Base-by-base conservation (phyloP, 306 rosid genomes). In the Alnus rubra region DNA sequence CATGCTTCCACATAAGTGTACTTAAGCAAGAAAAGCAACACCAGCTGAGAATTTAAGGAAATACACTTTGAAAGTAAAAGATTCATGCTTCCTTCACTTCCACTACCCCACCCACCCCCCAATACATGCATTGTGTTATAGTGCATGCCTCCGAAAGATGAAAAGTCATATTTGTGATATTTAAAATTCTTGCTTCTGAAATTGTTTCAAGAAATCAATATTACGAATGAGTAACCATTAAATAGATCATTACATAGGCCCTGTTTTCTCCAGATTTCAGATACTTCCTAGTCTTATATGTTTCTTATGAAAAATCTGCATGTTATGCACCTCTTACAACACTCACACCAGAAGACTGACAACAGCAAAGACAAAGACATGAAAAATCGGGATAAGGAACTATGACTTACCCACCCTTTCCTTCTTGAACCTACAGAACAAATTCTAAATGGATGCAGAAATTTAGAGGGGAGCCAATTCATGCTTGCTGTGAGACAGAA, bases 11-110 rank as follows among this genome's bases (percentile, higher is more conserved):
- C 42, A 2, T 12, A 62, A 62, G 44, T 11, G 12, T 37, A 64
- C 15, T 68, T 18, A 45, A 42, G 23, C 71, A 68, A 68, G 49
- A 42, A 68, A 42, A 68, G 72, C 52, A 68, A 42, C 72, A 18
- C 30, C 3, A 33, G n/a, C 9, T 31, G 45, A 35, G 19, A 63
- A 63, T 63, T 31, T 63, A 63, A 7, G 69, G 69, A 63, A 12
- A 63, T 19, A 1, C 18, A 63, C 45, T 60, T 65, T 1, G 1
- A 37, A 65, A 37, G 11, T 1, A 65, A 33, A 68, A 10, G n/a
- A 39, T 39, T 42, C 71, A 37, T 3, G 49, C 47, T 67, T 31
- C 44, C 50, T 39, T 67, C 50, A 67, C 31, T 67, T 37, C 50
- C 49, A 45, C 49, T 16, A 37, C 47, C 49, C 71, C 37, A 33